Conservation (phyloP, 495 filamentous ascomycete genomes). For the Tuber melanosporum region DNA sequence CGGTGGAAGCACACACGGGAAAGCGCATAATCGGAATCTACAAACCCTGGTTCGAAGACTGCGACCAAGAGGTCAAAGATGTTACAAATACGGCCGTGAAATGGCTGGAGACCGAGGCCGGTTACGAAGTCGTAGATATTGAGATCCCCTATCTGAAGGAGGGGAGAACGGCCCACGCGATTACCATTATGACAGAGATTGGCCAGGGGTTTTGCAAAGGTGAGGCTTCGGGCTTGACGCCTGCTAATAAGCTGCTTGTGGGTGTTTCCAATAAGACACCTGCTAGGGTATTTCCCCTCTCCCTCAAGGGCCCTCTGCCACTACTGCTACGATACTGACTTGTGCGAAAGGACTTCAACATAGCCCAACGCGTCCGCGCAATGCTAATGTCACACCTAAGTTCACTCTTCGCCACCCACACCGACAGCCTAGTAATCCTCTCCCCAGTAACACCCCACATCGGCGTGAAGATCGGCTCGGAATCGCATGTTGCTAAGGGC, state of each 20-base stretch:
- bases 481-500: conserved; percentile 50
- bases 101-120: conserved; percentile 53
- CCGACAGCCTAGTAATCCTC: conserved; percentile 68
- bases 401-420: conserved; percentile 58
- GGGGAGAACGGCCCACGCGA: conserved; percentile 67
- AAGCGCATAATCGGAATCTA: conserved; percentile 63
- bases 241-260: conserved; percentile 69
- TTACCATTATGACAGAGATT: conserved; percentile 72
- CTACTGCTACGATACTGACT: not conserved
- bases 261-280: conserved; percentile 57
- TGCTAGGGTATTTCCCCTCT: conserved; percentile 39
- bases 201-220: conserved; percentile 41
- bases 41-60: conserved; percentile 65
- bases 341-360: conserved; percentile 55
- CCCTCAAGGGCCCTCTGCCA: not conserved
- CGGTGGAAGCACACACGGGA: conserved; percentile 37
- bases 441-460: conserved; percentile 71
- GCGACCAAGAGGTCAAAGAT: conserved; percentile 57
- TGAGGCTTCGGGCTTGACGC: conserved; percentile 51
- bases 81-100: conserved; percentile 56
- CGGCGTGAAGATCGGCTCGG: conserved; percentile 61
- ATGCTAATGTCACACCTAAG: conserved; percentile 79
- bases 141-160: conserved; percentile 66
- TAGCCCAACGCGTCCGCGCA: conserved; percentile 66
- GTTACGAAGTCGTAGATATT: conserved; percentile 68